Evolutionary conservation across 805 yeast species (phyloP).

Genomic region (Torulaspora delbrueckii): DNA sequence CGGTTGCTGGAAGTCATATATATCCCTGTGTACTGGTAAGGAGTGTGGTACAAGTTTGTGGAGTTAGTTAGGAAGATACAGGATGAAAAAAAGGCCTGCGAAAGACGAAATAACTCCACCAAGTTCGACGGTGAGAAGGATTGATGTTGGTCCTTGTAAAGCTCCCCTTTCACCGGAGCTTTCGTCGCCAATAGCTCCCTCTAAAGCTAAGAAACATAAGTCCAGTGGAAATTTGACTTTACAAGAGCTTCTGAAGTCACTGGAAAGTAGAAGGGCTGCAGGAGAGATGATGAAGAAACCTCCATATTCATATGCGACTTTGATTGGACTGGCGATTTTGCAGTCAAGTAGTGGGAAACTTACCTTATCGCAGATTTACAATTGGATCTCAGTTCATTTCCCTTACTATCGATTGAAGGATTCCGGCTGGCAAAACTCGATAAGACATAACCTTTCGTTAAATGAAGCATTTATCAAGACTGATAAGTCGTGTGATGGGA

Average conservation of each 20-base stretch:
- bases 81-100: slow-evolving; percentile 12
- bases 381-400: slow-evolving; percentile 87
- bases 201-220: slow-evolving; percentile 28
- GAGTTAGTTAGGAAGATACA: background rate
- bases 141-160: slow-evolving; percentile 1
- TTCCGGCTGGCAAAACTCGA: slow-evolving; percentile 97
- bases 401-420: slow-evolving; percentile 77
- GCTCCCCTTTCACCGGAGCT: slow-evolving; percentile 32
- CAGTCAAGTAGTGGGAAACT: slow-evolving; percentile 69
- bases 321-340: slow-evolving; percentile 88
- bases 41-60: background rate
- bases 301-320: slow-evolving; percentile 88
- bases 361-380: slow-evolving; percentile 78
- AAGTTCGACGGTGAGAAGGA: slow-evolving; percentile 23
- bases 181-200: slow-evolving; percentile 32
- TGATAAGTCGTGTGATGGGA: slow-evolving; percentile 84
- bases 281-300: slow-evolving; percentile 51
- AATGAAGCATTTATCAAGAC: slow-evolving; percentile 89
- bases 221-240: slow-evolving; percentile 30
- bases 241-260: slow-evolving; percentile 28
- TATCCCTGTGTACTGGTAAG: background rate
- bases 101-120: slow-evolving; percentile 31
- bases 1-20: background rate
- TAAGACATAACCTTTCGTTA: slow-evolving; percentile 86
- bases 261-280: slow-evolving; percentile 17